These are phyloP conservation scores for Fusarium solani-melongenae DNA, from an alignment of 2,329 filamentous ascomycete species.

Conservation along the genomic window DNA sequence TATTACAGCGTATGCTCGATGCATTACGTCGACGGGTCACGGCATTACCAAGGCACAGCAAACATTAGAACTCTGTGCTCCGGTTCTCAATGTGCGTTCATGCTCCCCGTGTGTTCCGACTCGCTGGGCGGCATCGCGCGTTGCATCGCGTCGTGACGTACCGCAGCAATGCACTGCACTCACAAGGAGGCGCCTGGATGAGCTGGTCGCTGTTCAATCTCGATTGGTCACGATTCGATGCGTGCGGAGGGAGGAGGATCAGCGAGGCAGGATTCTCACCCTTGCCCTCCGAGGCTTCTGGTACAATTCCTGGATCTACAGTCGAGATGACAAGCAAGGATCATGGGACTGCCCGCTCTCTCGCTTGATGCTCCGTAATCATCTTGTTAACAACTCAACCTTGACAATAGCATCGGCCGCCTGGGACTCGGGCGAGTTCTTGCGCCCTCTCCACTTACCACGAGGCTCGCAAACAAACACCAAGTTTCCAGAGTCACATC, in stretches of 20 bases:
- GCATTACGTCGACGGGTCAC: slow-evolving; percentile 19
- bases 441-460: slow-evolving; percentile 20
- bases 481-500: neutral
- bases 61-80: neutral
- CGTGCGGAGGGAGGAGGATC: slow-evolving; percentile 27
- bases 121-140: neutral
- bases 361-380: slow-evolving; percentile 30
- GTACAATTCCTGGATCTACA: slow-evolving; percentile 32
- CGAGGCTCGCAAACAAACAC: neutral
- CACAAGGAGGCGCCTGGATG: neutral
- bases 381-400: slow-evolving; percentile 19
- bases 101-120: slow-evolving; percentile 9
- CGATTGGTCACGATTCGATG: slow-evolving; percentile 24
- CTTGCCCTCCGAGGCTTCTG: slow-evolving; percentile 34
- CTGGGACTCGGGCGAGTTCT: slow-evolving; percentile 20
- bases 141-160: slow-evolving; percentile 26
- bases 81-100: slow-evolving; percentile 2
- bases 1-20: slow-evolving; percentile 5
- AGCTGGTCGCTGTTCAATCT: slow-evolving; percentile 17
- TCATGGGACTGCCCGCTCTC: slow-evolving; percentile 32
- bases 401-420: slow-evolving; percentile 9
- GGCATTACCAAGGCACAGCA: slow-evolving; percentile 30
- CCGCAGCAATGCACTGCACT: slow-evolving; percentile 7
- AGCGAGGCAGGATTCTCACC: slow-evolving; percentile 19
- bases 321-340: slow-evolving; percentile 37